Evolutionary conservation across 768 basidiomycete genomes (phyloP), one percentile per base, ranked within the genome.

Genomic region (Phaffia australis): DNA sequence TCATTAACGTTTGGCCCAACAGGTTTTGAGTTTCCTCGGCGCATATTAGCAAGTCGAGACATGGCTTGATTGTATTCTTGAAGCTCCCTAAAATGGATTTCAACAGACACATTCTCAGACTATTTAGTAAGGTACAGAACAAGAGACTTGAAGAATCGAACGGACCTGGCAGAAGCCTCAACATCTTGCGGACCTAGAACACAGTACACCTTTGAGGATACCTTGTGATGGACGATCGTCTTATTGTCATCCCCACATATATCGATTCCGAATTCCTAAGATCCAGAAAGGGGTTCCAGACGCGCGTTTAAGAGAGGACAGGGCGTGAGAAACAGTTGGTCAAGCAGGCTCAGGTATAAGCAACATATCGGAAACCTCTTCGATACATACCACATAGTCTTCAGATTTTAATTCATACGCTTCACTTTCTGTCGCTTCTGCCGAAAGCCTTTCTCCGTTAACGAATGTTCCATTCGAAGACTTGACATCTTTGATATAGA

Each of bases 201-300:
- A 72, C 93, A 92, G 62, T 89, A 82, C 47, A 92, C 91, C 32
- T 89, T 87, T 4, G 94, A 92, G 14, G 95, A 91, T 62, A 98
- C 95, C 77, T 99, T 98, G 79, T 97, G 93, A 78, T 99, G 95
- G 58, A 98, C 86, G 65, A 97, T 92, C 1, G 89, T 93, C 77
- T 89, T 89, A 81, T 93, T 95, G 80, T 99, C 95, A 73, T 99
- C 95, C 69, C 89, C 88, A 63, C 95, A 89, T 69, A 99, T 99
- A 79, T 98, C 95, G 73, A 98, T 99, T 65, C 95, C 95, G 75
- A 95, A 98, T 85, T 98, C 93, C 92, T 94, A 70, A 23, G 19
- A 46, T n/a, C 9, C 27, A 50, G 25, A 14, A 18, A 63, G 46
- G 61, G 4, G 5, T n/a, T 19, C 1, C 2, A 16, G 48, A 29